Base-by-base conservation (phyloP, 2,329 filamentous ascomycete species). In the Fusarium sp. region DNA sequence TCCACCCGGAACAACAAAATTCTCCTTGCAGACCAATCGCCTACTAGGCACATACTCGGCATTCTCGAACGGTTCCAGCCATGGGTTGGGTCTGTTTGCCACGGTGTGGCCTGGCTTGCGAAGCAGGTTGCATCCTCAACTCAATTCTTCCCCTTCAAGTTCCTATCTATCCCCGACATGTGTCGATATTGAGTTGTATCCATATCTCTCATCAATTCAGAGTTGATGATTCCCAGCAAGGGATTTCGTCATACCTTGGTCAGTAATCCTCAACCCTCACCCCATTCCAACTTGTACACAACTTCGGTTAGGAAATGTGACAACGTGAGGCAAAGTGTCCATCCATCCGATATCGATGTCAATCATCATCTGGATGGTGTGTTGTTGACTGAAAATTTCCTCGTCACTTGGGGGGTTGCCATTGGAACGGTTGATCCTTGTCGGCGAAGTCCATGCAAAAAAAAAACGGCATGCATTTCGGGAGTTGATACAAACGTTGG, bases 51-150 rank as follows among this genome's bases (percentile, higher is more conserved):
- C 36, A 57, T 65, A 50, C 56, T 56, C 53, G 31, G 49, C 49
- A 33, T 58, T 49, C 55, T 62, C 20, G 36, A 36, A 65, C 55
- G 27, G 61, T 62, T 64, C 57, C 56, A 53, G 23, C 62, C 55
- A 55, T 66, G 49, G 40, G 56, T 59, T 61, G 65, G 46, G 36
- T 60, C 40, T 62, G 27, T 65, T 74, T 66, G 67, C 69, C 67
- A 73, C 64, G 55, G 59, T 67, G 64, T 64, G 61, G 59, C 44
- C 58, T 58, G 60, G 49, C 16, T 64, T 59, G 40, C 42, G 25
- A 60, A 61, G 50, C 42, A 60, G 63, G 69, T 72, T 67, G 44
- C 71, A 69, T 61, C 66, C 71, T 59, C 36, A 61, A 58, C 57
- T 58, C 51, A 70, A 67, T 64, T 58, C 27, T 27, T 33, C 33